Evolutionary conservation across 371 early-diverging fungal species (phyloP), one percentile per base, ranked within the genome.

Genomic region (Haplosporangium sp.): DNA sequence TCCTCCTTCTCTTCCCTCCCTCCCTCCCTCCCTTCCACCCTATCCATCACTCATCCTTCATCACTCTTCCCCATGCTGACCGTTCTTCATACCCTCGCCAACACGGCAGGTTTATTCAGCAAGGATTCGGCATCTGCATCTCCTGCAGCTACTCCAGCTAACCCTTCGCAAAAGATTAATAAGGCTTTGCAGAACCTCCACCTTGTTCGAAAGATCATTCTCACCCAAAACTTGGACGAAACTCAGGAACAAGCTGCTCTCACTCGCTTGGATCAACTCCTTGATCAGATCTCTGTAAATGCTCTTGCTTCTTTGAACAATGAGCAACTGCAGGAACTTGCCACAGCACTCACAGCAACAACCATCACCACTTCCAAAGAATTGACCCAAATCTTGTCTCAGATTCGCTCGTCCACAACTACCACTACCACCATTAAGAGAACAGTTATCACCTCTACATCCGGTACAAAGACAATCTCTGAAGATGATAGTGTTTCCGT

Each of bases 401-500:
- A 73, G 42, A 78, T 73, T 27, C 65, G 67, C 7, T 63, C 79
- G 0, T 65, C 71, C 1, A 70, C 66, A 11, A 64, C 71, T 40
- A 61, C 62, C 57, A 67, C 50, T n/a, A 66, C 47, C 15, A 74
- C 63, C 4, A 62, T 61, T 50, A 68, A 20, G 10, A 70, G 47
- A 39, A 64, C 67, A 13, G 38, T 57, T 10, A 68, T 63, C 56
- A 68, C 69, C 17, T 64, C 47, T 11, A 48, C 48, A 48, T 65
- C 62, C 34, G 50, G 45, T 42, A 66, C 56, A 11, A 52, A 40
- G 3, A 68, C 65, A 2, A 57, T 19, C 8, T 38, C 40, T 48
- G 75, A 81, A n/a, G 81, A 81, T 19, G 81, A 81, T 66, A 74
- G 62, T 48, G 63, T 61, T 52, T 81, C 81, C 10, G 71, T 74